phyloP scores from a whole-genome alignment of 805 yeast species.

The Ogataea trehalophila region DNA sequence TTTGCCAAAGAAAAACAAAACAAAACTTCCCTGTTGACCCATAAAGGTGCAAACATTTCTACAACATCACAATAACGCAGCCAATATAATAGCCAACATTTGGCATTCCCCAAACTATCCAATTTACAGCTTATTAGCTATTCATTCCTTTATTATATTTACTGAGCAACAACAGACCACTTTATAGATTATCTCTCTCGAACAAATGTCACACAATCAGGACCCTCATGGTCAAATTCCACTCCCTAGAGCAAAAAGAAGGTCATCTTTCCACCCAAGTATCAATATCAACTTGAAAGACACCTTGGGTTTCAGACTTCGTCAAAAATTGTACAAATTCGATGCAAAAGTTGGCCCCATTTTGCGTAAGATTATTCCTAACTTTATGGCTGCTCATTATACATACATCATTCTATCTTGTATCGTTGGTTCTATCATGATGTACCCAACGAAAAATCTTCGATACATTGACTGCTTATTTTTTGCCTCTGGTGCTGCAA shows the following conservation, averaged over 20 bases:
- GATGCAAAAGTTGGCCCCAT: constrained; percentile 38
- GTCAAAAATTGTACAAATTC: constrained; percentile 34
- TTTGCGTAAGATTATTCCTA: constrained; percentile 40
- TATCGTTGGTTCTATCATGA: constrained; percentile 64
- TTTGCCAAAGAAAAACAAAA: too few species aligned
- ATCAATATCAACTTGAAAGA: constrained; percentile 12
- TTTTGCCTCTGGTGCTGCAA: constrained; percentile 67
- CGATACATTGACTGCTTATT: constrained; percentile 77
- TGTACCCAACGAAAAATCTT: constrained; percentile 68
- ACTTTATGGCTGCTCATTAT: constrained; percentile 64
- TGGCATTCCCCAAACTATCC: too few species aligned
- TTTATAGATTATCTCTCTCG: too few species aligned
- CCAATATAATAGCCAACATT: too few species aligned
- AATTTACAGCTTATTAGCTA: too few species aligned
- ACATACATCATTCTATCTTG: constrained; percentile 57
- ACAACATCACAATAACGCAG: too few species aligned
- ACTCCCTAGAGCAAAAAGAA: constrained; percentile 2
- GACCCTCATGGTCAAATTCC: neutral
- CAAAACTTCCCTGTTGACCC: too few species aligned
- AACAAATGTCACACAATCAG: too few species aligned
- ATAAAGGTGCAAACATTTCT: too few species aligned
- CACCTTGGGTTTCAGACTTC: constrained; percentile 26
- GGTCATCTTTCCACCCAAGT: constrained; percentile 6
- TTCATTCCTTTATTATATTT: too few species aligned
- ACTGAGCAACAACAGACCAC: too few species aligned